Percentiles rank a stretch among this genome's conserved stretches.
These are phyloP conservation scores for Phytophthora macrochlamydospora DNA, from an alignment of 352 stramenopile genomes.

Conservation along the genomic window DNA sequence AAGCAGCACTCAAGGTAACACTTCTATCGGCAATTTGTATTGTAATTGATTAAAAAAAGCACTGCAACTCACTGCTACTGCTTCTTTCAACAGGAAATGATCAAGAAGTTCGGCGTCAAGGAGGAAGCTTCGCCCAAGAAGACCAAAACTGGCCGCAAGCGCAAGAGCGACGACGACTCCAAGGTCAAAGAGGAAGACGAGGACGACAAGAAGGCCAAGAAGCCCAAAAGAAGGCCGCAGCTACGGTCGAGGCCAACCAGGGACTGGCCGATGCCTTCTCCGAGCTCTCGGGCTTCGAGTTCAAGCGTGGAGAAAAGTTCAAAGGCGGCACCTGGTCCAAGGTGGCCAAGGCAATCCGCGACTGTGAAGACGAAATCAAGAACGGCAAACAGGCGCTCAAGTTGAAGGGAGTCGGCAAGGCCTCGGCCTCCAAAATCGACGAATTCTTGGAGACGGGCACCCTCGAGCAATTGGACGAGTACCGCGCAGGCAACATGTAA, in stretches of 20 bases:
- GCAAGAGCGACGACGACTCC: conserved; percentile 24
- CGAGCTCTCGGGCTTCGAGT: conserved; percentile 88
- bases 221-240: conserved; percentile 64
- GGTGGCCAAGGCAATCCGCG: conserved; percentile 83
- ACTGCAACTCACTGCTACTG: no score
- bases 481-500: conserved; percentile 85
- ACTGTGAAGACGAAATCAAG: conserved; percentile 64
- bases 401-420: conserved; percentile 87
- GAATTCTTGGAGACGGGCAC: conserved; percentile 87
- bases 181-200: conserved; percentile 47
- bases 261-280: conserved; percentile 72
- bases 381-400: conserved; percentile 83
- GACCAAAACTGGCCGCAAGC: conserved; percentile 22
- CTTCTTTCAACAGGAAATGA: conserved; percentile 58
- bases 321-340: conserved; percentile 90
- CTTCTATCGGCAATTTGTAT: not conserved
- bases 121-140: conserved; percentile 39
- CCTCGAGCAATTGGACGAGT: conserved; percentile 81
- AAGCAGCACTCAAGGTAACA: conserved; percentile 67
- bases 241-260: conserved; percentile 70
- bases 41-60: no score
- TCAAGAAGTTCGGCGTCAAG: conserved; percentile 77
- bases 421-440: conserved; percentile 80
- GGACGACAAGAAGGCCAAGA: conserved; percentile 53
- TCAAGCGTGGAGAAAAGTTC: conserved; percentile 88